phyloP scores from a whole-genome alignment of 345 rosid genomes.

The Gossypium thurberi region DNA sequence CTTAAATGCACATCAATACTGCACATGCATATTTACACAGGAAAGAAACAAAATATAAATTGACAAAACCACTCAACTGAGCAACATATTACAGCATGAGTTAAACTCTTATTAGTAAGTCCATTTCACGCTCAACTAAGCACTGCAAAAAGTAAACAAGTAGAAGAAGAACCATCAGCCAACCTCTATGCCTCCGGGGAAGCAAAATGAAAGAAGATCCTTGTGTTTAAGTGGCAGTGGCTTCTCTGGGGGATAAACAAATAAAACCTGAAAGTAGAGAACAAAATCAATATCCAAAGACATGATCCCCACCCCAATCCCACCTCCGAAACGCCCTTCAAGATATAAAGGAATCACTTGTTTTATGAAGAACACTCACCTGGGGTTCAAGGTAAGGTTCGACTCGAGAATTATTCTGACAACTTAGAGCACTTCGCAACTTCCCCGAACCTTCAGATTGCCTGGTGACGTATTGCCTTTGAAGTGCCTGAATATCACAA shows the following conservation, averaged over 20 bases:
- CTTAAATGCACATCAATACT: conserved; percentile 1
- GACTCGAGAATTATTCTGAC: conserved; percentile 61
- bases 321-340: background rate
- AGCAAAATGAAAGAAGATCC: conserved; percentile 92
- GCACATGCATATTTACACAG: background rate
- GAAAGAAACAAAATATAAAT: background rate
- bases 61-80: conserved; percentile 1
- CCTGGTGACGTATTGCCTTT: conserved; percentile 48
- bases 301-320: background rate
- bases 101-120: background rate
- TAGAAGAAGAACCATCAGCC: background rate
- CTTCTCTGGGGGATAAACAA: conserved; percentile 87
- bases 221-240: conserved; percentile 70
- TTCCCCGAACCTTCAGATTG: conserved; percentile 63
- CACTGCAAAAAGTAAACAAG: background rate
- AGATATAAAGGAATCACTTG: conserved; percentile 2
- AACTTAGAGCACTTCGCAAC: conserved; percentile 42
- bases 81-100: background rate
- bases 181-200: conserved; percentile 94
- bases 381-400: conserved; percentile 85
- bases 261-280: conserved; percentile 58
- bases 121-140: background rate
- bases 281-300: conserved; percentile 15
- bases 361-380: conserved; percentile 30
- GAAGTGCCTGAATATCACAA: conserved; percentile 74